Percentiles rank a stretch among this genome's conserved stretches.
Evolutionary conservation across 139 green algal genomes (phyloP).

Genomic region (Chlamydomonas sphaeroides): DNA sequence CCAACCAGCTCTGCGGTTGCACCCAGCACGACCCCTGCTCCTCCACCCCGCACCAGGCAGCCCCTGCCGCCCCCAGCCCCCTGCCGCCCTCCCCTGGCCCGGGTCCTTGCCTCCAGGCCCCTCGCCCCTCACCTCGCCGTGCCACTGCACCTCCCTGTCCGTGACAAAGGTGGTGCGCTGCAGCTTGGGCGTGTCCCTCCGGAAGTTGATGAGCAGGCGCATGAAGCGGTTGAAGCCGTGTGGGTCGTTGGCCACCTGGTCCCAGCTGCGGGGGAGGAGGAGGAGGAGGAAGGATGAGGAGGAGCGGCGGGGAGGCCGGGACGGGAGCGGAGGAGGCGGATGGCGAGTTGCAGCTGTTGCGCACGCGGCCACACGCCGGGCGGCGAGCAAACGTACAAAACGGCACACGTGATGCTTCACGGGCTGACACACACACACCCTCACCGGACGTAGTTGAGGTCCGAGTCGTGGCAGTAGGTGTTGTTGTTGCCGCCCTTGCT

Average conservation of each 20-base stretch:
- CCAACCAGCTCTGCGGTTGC: too few species aligned
- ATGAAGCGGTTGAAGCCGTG: slow-evolving; percentile 83
- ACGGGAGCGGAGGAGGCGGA: slow-evolving; percentile 32
- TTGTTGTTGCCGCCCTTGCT: slow-evolving; percentile 98
- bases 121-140: slow-evolving; percentile 78
- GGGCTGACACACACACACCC: too few species aligned
- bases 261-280: slow-evolving; percentile 69
- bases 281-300: neutral
- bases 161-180: slow-evolving; percentile 65
- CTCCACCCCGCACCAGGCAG: too few species aligned
- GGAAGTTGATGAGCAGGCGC: slow-evolving; percentile 67
- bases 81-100: neutral
- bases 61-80: neutral
- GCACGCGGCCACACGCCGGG: too few species aligned
- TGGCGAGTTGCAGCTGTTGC: neutral
- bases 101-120: too few species aligned
- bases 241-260: slow-evolving; percentile 63
- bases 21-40: too few species aligned
- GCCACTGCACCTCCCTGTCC: slow-evolving; percentile 86
- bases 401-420: too few species aligned
- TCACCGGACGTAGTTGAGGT: slow-evolving; percentile 73
- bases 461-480: slow-evolving; percentile 97
- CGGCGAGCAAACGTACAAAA: too few species aligned
- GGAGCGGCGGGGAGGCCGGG: too few species aligned
- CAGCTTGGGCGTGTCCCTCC: slow-evolving; percentile 65